Conservation (phyloP, 176 grass and related monocot genomes). For the Thalia dealbata region DNA sequence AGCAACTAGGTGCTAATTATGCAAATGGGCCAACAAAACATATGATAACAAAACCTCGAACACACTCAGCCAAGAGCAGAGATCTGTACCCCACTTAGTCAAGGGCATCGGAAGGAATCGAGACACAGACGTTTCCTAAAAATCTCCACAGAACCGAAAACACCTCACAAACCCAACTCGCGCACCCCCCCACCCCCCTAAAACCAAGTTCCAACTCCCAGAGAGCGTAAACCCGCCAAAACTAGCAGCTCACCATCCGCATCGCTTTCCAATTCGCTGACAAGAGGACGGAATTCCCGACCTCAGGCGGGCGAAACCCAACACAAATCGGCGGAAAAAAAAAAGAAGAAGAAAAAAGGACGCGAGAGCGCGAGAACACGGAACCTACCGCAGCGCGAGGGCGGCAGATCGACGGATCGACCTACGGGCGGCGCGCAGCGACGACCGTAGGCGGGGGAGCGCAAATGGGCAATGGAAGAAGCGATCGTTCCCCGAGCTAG, state of each 20-base stretch:
- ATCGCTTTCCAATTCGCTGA: neutral
- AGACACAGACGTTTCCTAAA: neutral
- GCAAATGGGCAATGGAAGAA: slow-evolving; percentile 5
- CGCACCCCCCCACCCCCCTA: no score
- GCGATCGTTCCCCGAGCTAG: neutral
- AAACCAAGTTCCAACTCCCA: neutral
- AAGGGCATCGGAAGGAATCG: neutral
- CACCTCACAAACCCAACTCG: neutral
- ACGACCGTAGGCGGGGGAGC: neutral
- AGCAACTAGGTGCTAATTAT: neutral
- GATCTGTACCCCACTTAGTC: neutral
- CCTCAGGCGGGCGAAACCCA: neutral
- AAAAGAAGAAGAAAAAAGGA: no score
- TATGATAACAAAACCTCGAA: neutral
- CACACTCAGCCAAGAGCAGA: neutral
- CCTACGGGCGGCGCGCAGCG: neutral
- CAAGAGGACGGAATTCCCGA: neutral
- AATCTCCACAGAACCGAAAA: neutral
- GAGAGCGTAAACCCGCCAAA: neutral
- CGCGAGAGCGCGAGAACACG: neutral
- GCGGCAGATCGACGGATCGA: slow-evolving; percentile 2
- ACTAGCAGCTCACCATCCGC: neutral
- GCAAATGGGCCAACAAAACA: neutral
- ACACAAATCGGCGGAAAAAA: neutral
- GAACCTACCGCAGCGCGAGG: neutral